These are phyloP conservation scores for Clitopilus passeckerianus DNA, from an alignment of 768 basidiomycete genomes.

Conservation along the genomic window DNA sequence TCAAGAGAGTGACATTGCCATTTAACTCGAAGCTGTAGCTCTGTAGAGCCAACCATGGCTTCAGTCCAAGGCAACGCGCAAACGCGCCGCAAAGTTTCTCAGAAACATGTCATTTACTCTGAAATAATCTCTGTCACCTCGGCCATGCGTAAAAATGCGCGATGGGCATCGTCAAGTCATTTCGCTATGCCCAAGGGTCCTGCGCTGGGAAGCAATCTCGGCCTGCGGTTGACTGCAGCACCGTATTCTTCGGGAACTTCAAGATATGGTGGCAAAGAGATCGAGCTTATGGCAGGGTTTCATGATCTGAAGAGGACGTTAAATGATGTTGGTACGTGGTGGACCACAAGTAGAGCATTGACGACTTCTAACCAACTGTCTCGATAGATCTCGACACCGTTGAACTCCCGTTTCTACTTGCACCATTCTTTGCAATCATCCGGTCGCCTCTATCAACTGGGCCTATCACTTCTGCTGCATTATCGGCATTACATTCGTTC, in stretches of 20 bases:
- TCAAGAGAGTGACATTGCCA: background rate
- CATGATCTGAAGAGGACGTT: slow-evolving; percentile 76
- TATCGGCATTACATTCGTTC: slow-evolving; percentile 84
- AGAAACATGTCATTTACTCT: slow-evolving; percentile 77
- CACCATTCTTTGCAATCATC: slow-evolving; percentile 90
- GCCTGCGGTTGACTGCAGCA: slow-evolving; percentile 59
- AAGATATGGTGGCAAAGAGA: slow-evolving; percentile 59
- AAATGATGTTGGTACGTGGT: slow-evolving; percentile 58
- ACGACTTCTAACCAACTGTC: background rate
- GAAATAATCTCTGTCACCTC: slow-evolving; percentile 92
- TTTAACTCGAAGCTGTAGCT: slow-evolving; percentile 6
- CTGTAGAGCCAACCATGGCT: slow-evolving; percentile 13
- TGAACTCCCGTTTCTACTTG: slow-evolving; percentile 60
- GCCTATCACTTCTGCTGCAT: slow-evolving; percentile 93
- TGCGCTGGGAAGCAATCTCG: slow-evolving; percentile 68
- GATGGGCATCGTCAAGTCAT: slow-evolving; percentile 82
- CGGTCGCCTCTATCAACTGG: slow-evolving; percentile 94
- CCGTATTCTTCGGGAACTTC: slow-evolving; percentile 34
- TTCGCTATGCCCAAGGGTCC: slow-evolving; percentile 59
- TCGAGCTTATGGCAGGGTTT: slow-evolving; percentile 87
- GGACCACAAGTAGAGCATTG: slow-evolving; percentile 9
- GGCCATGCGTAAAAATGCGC: slow-evolving; percentile 95
- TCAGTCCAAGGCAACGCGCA: slow-evolving; percentile 14
- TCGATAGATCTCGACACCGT: slow-evolving; percentile 52
- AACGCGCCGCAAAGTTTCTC: slow-evolving; percentile 37